Evolutionary conservation across 2,329 filamentous ascomycete genomes (phyloP).

Genomic region (Boeremia exigua): DNA sequence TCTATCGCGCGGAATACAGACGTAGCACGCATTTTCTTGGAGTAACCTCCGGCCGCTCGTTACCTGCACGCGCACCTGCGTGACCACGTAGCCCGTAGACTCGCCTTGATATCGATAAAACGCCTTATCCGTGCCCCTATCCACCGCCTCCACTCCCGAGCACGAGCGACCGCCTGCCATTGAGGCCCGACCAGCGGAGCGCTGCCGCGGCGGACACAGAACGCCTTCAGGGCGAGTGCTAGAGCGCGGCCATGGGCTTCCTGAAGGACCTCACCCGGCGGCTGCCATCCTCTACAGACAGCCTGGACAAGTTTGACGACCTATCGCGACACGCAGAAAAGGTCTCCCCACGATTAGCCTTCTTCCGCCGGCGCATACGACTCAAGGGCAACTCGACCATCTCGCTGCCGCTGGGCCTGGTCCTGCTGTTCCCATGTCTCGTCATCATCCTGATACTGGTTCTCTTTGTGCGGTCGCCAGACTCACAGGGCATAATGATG

Average conservation of each 20-base stretch:
- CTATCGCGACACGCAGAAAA: slow-evolving; percentile 52
- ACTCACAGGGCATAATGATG: slow-evolving; percentile 79
- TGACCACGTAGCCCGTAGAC: slow-evolving; percentile 26
- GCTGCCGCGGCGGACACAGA: slow-evolving; percentile 21
- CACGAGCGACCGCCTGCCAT: slow-evolving; percentile 13
- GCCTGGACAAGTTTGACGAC: slow-evolving; percentile 52
- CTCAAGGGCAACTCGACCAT: slow-evolving; percentile 90
- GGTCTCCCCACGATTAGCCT: slow-evolving; percentile 67
- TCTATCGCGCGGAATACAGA: slow-evolving; percentile 10
- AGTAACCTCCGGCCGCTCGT: slow-evolving; percentile 29
- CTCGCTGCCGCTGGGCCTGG: slow-evolving; percentile 89
- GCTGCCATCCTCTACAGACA: slow-evolving; percentile 52
- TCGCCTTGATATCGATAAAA: not conserved
- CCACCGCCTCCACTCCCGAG: slow-evolving; percentile 5
- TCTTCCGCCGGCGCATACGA: slow-evolving; percentile 85
- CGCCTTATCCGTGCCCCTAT: slow-evolving; percentile 8
- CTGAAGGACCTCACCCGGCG: slow-evolving; percentile 51
- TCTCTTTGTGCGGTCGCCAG: slow-evolving; percentile 87
- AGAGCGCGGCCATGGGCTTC: slow-evolving; percentile 21
- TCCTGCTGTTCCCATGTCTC: slow-evolving; percentile 89
- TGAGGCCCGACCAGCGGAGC: slow-evolving; percentile 21
- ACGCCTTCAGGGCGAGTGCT: slow-evolving; percentile 14
- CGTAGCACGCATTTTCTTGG: slow-evolving; percentile 15
- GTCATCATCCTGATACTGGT: slow-evolving; percentile 90
- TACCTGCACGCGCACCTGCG: slow-evolving; percentile 24